Evolutionary conservation across 2,329 filamentous ascomycete genomes (phyloP), one percentile per base, ranked within the genome.

Genomic region (Botryotinia convoluta): DNA sequence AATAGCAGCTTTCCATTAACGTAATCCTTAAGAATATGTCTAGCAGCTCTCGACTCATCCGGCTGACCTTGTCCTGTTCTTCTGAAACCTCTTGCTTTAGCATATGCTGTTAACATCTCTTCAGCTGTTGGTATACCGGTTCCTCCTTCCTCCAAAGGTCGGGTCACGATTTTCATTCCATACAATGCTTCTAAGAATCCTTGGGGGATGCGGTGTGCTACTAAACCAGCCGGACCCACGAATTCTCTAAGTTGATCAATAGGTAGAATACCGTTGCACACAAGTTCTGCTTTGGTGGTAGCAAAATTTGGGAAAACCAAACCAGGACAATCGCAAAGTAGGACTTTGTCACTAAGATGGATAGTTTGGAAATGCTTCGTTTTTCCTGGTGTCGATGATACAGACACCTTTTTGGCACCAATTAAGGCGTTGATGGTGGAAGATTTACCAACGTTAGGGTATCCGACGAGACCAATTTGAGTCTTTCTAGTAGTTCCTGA

Each of bases 331-430:
- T 99, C 96, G 83, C 96, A 98, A 10, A 99, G 89, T 64, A 98
- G 88, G 75, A 99, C 94, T 74, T 91, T 90, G 1, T 96, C 92
- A 74, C 93, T 96, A 45, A 99, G 89, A 81, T 98, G 95, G 74
- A 99, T 96, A 1, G 96, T 99, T 83, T 99, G 96, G 85, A 99
- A 99, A 80, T 99, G 96, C 85, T 99, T 99, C 22, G 96, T 99
- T 85, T 99, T 99, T 82, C 96, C 96, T 6, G 96, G 96, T 1
- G 96, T 99, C 22, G 95, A 92, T 26, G 96, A 99, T 57, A 99
- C 97, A 0, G 95, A 98, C 9, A 99, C 96, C 84, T 98, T 99
- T 86, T 98, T 99, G 72, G 96, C 91, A 69, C 97, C 97, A 74
- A 98, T 95, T n/a, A 99, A 88, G 60, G 96, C 95, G 85, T 99